Evolutionary conservation across 1,284 basidiomycete genomes (phyloP), one percentile per base, ranked within the genome.

Genomic region (Laetiporus sulphureus): DNA sequence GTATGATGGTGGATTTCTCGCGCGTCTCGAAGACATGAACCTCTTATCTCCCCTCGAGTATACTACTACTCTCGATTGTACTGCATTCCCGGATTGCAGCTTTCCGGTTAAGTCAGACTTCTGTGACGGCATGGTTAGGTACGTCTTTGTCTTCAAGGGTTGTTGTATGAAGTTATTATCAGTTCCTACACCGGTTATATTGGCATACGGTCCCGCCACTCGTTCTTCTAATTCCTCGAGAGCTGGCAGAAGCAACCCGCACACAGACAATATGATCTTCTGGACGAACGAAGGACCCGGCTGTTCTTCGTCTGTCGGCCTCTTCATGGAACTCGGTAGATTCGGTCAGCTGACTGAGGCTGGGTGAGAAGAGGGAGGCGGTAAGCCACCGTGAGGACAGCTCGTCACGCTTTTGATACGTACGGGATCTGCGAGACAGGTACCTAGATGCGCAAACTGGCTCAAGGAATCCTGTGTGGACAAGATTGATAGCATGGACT

Each of bases 221-320:
- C 91, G 23, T 91, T 91, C 67, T 91, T 89, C 69, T 74, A 73
- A 63, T 77, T 75, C 57, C 91, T 91, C 62, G 87, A 91, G 61
- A 84, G 79, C n/a, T n/a, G n/a, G n/a, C 41, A 68, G 87, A 42
- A 73, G 64, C 44, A 67, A 84, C 47, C 85, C 85, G 1, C 67
- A 71, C 23, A 74, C 64, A 32, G 80, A 85, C 51, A 78, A 81
- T 45, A 71, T 85, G 3, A 70, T 82, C 27, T 71, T 82, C 46
- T 83, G 79, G 79, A 80, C 77, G 2, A 74, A 77, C 49, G 79
- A 77, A 49, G 78, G 75, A 13, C 52, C 52, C 1, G 75, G 76
- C 30, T 76, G 73, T 44, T 73, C 71, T 1, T 73, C 73, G 77
- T 61, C 42, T 18, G 25, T 42, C 4, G 45, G 49, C 44, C 20